phyloP scores from a whole-genome alignment of 2,329 filamentous ascomycete genomes.

The Juglanconis juglandina region DNA sequence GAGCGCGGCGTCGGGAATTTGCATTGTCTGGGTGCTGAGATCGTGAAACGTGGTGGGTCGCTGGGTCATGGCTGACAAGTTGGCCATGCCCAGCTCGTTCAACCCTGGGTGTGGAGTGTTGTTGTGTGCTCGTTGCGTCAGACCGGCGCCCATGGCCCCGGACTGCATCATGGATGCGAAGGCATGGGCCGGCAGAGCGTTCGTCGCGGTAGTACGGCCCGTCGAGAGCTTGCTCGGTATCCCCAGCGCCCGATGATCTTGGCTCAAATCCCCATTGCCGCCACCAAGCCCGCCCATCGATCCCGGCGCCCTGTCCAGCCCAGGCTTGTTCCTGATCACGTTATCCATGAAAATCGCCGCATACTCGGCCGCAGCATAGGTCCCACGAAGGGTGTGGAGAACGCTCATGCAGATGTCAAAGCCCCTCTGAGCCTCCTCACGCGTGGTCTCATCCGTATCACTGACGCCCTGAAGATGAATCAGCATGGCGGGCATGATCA shows the following conservation, averaged over 20 bases:
- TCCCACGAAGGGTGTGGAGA: constrained; percentile 80
- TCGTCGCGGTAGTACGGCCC: neutral
- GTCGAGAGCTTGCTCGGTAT: neutral
- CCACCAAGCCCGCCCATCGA: neutral
- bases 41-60: neutral
- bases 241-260: neutral
- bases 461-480: constrained; percentile 93
- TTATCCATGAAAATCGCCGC: constrained; percentile 86
- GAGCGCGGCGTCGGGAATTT: neutral
- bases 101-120: neutral
- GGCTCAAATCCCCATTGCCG: neutral
- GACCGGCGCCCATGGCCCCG: neutral
- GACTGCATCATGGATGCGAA: neutral
- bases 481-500: constrained; percentile 87
- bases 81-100: neutral
- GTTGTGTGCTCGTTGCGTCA: neutral
- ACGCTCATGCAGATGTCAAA: constrained; percentile 93
- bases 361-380: constrained; percentile 92
- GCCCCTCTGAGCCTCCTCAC: constrained; percentile 70
- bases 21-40: neutral
- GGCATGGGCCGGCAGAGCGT: neutral
- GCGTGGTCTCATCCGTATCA: constrained; percentile 67
- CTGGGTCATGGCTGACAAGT: neutral
- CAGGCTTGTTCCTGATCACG: constrained; percentile 6
- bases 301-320: neutral